Evolutionary conservation across 192 early-diverging fungal species (phyloP), one percentile per base, ranked within the genome.

Genomic region (Kappamyces sp.): DNA sequence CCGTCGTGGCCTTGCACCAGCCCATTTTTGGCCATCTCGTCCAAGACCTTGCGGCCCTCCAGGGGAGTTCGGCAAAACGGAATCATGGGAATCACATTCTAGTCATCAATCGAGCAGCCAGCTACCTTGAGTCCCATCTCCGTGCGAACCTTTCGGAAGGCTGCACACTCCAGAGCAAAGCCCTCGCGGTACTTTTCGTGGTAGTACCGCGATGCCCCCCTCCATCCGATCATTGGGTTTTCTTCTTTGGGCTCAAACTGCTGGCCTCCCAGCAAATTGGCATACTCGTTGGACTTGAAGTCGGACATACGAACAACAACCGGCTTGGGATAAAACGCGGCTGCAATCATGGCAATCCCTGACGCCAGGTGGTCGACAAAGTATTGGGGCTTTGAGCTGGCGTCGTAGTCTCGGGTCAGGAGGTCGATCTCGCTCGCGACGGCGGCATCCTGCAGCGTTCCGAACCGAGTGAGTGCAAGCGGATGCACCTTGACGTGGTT

Each of bases 401-500:
- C 55, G 12, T 50, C 58, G 36, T 64, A 64, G 4, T 8, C 3
- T 37, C 38, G 13, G 3, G 55, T 62, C 32, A 64, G 10, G 3
- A 64, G 40, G 10, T 13, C 61, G 40, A 64, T 61, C 59, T 65
- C 40, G 3, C 41, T 5, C 10, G 13, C 40, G 10, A 13, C 62
- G 10, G 9, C 15, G 37, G 43, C 34, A 44, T 64, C 62, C 10
- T 46, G 31, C 7, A 64, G 54, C 7, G 12, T 13, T 8, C 40
- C 58, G n/a, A 51, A 51, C 38, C 62, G 54, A 5, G 46, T 49
- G 5, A 64, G 46, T 8, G 62, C 62, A 13, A 64, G 35, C 10
- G 62, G 62, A 44, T 64, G 62, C 15, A 64, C 44, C 44, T 64
- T 64, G 62, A 64, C 55, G 42, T 64, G 50, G n/a, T 64, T 51